Conservation (phyloP, 169 alveolate species). For the Babesia gibsoni region DNA sequence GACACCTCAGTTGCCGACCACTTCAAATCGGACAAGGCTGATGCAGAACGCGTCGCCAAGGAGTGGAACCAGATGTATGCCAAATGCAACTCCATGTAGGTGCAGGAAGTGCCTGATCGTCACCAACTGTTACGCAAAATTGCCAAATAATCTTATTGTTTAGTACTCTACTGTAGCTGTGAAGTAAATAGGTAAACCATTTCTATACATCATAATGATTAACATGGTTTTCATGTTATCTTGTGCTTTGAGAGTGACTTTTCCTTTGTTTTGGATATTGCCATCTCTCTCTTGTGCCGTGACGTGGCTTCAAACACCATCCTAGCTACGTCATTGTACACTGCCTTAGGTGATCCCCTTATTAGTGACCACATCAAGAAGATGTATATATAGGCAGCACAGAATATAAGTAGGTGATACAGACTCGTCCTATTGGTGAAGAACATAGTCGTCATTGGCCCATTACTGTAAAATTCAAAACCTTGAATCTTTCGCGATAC, state of each 20-base stretch:
- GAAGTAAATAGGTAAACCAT: background rate
- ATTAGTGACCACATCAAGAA: conserved; percentile 47
- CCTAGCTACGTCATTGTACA: conserved; percentile 19
- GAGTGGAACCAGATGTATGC: conserved; percentile 91
- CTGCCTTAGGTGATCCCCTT: conserved; percentile 39
- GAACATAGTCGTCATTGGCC: background rate
- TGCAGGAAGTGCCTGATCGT: background rate
- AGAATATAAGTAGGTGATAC: conserved; percentile 14
- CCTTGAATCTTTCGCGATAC: background rate
- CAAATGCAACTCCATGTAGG: conserved; percentile 45
- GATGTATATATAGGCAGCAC: conserved; percentile 14
- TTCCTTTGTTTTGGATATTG: background rate
- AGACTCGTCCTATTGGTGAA: background rate
- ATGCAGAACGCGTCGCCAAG: conserved; percentile 88
- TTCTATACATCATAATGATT: background rate
- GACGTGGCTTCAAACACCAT: background rate
- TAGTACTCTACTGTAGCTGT: too few species aligned
- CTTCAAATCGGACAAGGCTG: conserved; percentile 89
- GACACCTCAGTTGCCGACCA: conserved; percentile 94
- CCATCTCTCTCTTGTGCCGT: background rate
- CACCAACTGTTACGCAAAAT: too few species aligned
- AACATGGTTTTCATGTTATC: background rate
- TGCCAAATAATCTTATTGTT: too few species aligned
- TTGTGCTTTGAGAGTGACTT: background rate
- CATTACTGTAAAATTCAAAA: background rate